These are phyloP conservation scores for Fusarium proliferatum DNA, from an alignment of 2,329 filamentous ascomycete genomes.

Conservation along the genomic window DNA sequence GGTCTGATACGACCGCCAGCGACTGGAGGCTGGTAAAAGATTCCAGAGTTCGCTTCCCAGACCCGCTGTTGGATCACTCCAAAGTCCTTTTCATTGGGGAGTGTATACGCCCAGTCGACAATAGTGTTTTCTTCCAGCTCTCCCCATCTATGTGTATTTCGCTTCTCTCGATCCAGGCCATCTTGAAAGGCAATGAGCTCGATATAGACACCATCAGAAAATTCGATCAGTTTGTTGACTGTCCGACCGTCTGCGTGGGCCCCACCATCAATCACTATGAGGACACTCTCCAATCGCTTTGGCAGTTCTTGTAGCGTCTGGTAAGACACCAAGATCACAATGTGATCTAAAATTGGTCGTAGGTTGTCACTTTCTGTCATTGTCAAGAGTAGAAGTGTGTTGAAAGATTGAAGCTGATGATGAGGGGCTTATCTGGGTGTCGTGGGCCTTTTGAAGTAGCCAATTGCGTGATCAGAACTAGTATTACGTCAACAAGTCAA, in stretches of 20 bases:
- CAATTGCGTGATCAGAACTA: constrained; percentile 22
- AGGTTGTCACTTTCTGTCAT: not conserved
- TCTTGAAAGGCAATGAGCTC: constrained; percentile 34
- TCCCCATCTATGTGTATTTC: constrained; percentile 28
- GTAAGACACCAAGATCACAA: constrained; percentile 23
- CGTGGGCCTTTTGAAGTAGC: not conserved
- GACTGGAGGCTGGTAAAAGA: not conserved
- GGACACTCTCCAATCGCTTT: not conserved
- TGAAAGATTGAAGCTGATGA: accelerated
- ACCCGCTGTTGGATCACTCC: constrained; percentile 1
- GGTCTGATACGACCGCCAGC: constrained; percentile 26
- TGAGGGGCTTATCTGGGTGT: not conserved
- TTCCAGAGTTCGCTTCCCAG: not conserved
- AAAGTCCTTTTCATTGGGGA: constrained; percentile 13
- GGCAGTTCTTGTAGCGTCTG: constrained; percentile 17
- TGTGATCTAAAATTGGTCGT: constrained; percentile 17
- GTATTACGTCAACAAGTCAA: constrained; percentile 12
- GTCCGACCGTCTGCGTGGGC: constrained; percentile 26
- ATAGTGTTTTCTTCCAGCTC: constrained; percentile 12
- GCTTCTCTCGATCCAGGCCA: constrained; percentile 9
- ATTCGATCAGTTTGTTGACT: constrained; percentile 22
- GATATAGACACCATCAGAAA: constrained; percentile 26
- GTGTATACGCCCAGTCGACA: constrained; percentile 31
- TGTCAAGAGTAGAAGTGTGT: too few species aligned
- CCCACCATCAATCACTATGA: constrained; percentile 27